Evolutionary conservation across 345 rosid genomes (phyloP), one percentile per base, ranked within the genome.

Genomic region (Salix purpurea): DNA sequence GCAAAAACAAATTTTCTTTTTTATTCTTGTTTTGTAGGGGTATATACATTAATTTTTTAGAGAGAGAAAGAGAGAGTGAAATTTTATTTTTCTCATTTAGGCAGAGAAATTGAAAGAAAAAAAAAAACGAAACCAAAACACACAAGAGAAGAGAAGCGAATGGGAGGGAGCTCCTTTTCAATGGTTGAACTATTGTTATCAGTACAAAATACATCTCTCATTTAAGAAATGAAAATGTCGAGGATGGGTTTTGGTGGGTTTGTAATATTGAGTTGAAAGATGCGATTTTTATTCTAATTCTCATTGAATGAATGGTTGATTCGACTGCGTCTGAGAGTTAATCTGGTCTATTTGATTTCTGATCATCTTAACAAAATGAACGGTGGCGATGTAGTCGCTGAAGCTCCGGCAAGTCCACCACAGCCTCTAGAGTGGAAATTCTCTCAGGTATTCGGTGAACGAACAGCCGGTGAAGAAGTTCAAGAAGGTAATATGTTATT

Each of bases 391-490:
- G 87, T 76, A 67, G 88, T 81, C 52, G 78, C 87, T 71, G 76
- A 80, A 80, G 82, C 88, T 78, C 82, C 87, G 77, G 76, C 84
- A 66, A 88, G 80, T 70, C 88, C 88, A 78, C 90, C 88, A 68
- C 86, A 80, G 80, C 88, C 90, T 74, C 84, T 92, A 70, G 98
- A 94, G 54, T 94, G 98, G 98, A 94, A 92, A 88, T 94, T 94
- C 87, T 88, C 98, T 74, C 98, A 94, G 88, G 97, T 94, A n/a
- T 94, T 92, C 83, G 98, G 98, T 60, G 98, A 94, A 80, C 91
- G 97, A 52, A 84, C 93, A 40, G 96, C 96, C 50, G 97, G 97
- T 18, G 98, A 94, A 80, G 98, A 94, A 87, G 94, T 94, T 30
- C 97, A 94, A 85, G 98, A 92, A 56, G 73, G 80, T 76, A 65